phyloP scores from a whole-genome alignment of 768 basidiomycete species.

The Amanita rimosa region DNA sequence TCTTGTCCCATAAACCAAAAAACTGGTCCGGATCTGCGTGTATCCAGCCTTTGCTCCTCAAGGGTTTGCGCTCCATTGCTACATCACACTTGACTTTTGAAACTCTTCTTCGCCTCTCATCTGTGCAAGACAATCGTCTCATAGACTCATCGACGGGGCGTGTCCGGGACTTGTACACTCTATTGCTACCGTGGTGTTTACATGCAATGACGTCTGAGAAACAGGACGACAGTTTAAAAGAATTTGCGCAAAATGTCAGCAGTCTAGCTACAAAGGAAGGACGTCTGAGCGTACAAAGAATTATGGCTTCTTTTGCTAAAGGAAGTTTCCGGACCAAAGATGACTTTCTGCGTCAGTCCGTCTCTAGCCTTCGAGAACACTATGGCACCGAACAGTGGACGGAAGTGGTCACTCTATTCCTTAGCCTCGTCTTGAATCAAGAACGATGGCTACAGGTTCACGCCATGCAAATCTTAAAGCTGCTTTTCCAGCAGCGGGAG shows the following conservation, averaged over 20 bases:
- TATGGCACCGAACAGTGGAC: conserved; percentile 68
- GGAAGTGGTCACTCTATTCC: conserved; percentile 74
- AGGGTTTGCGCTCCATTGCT: conserved; percentile 68
- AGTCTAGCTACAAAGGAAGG: conserved; percentile 62
- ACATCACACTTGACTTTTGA: conserved; percentile 59
- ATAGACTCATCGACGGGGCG: conserved; percentile 65
- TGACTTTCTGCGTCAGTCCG: conserved; percentile 87
- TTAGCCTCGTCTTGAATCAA: conserved; percentile 77
- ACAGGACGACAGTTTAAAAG: conserved; percentile 46
- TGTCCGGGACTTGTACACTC: conserved; percentile 72
- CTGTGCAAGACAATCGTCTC: conserved; percentile 47
- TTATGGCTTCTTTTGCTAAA: conserved; percentile 86
- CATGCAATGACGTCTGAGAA: conserved; percentile 62
- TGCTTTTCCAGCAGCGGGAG: conserved; percentile 79
- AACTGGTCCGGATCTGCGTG: conserved; percentile 58
- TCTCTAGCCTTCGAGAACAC: conserved; percentile 76
- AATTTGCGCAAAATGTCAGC: conserved; percentile 66
- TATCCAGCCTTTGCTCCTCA: conserved; percentile 61
- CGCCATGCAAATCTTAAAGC: conserved; percentile 80
- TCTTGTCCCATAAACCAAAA: conserved; percentile 55
- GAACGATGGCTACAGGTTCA: conserved; percentile 76
- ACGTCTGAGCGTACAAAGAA: conserved; percentile 69
- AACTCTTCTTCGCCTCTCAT: conserved; percentile 52
- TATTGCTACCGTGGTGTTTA: conserved; percentile 82
- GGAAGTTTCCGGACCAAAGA: conserved; percentile 84